Percentiles rank a stretch among this genome's conserved stretches.
Conservation (phyloP, 495 filamentous ascomycete species). For the Penicillium alfredii region DNA sequence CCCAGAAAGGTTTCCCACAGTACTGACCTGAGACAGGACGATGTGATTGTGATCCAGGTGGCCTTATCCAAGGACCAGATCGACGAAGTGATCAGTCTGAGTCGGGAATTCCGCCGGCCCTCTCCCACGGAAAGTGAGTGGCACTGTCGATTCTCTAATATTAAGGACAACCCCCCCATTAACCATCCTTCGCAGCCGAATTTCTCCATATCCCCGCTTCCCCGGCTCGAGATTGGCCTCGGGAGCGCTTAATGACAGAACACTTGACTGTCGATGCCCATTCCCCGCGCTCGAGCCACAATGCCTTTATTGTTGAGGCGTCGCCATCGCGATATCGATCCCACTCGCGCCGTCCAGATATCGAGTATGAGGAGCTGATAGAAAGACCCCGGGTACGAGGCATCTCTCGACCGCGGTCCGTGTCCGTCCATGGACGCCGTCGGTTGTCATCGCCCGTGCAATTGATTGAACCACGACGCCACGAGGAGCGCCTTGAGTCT, state of each 20-base stretch:
- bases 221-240: conserved; percentile 20
- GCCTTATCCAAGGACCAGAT: conserved; percentile 86
- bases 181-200: conserved; percentile 15
- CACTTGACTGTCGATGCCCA: conserved; percentile 23
- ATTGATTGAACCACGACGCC: conserved; percentile 25
- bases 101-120: conserved; percentile 53
- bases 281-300: conserved; percentile 23
- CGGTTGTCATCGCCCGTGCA: conserved; percentile 31
- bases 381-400: conserved; percentile 12
- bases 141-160: neutral
- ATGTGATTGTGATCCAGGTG: conserved; percentile 68
- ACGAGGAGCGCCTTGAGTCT: conserved; percentile 38
- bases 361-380: conserved; percentile 25
- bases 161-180: neutral
- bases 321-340: conserved; percentile 27
- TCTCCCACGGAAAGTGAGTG: conserved; percentile 25
- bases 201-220: conserved; percentile 24
- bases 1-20: too few relatives aligned
- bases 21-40: conserved; percentile 46
- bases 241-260: conserved; percentile 26
- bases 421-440: conserved; percentile 33
- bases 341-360: conserved; percentile 12
- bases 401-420: conserved; percentile 33
- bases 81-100: conserved; percentile 76
- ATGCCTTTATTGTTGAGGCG: conserved; percentile 27